A percentile compares a stretch with the other conserved stretches of the same genome.
phyloP scores from a whole-genome alignment of 768 basidiomycete genomes.

The Dioszegia hungarica region DNA sequence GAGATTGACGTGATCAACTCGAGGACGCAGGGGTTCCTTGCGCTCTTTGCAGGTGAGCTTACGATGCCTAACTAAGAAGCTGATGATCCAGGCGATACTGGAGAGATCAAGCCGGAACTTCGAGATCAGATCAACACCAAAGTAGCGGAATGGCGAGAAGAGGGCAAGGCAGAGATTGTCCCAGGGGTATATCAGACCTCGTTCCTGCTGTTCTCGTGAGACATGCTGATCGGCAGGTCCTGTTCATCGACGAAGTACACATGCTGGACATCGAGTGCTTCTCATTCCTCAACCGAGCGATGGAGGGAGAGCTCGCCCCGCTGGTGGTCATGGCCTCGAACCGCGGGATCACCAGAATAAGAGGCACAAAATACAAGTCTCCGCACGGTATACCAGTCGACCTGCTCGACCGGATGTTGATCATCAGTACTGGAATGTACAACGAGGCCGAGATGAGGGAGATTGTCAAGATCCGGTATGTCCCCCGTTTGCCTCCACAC shows the following conservation, averaged over 20 bases:
- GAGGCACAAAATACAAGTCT: slow-evolving; percentile 88
- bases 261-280: slow-evolving; percentile 99
- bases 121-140: slow-evolving; percentile 95
- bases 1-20: slow-evolving; percentile 99
- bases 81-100: slow-evolving; percentile 85
- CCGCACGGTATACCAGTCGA: slow-evolving; percentile 95
- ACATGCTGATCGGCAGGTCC: slow-evolving; percentile 57
- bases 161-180: slow-evolving; percentile 95
- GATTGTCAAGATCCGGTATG: slow-evolving; percentile 86
- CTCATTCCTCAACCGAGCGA: slow-evolving; percentile 92
- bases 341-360: slow-evolving; percentile 86
- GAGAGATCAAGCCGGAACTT: slow-evolving; percentile 96
- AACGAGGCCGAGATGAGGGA: slow-evolving; percentile 74
- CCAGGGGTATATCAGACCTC: slow-evolving; percentile 74
- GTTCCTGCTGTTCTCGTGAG: background rate
- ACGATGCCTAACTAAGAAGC: too few relatives aligned
- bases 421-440: slow-evolving; percentile 90
- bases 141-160: slow-evolving; percentile 95
- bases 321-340: slow-evolving; percentile 98
- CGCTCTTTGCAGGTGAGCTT: slow-evolving; percentile 57
- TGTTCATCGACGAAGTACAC: slow-evolving; percentile 98
- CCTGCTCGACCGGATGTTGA: slow-evolving; percentile 88
- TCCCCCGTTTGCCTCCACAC: slow-evolving; percentile 1
- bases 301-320: slow-evolving; percentile 88
- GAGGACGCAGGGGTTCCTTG: slow-evolving; percentile 95